Evolutionary conservation across 1,139 yeast species (phyloP), one percentile per base, ranked within the genome.

Genomic region (Yamadazyma epiphylla): DNA sequence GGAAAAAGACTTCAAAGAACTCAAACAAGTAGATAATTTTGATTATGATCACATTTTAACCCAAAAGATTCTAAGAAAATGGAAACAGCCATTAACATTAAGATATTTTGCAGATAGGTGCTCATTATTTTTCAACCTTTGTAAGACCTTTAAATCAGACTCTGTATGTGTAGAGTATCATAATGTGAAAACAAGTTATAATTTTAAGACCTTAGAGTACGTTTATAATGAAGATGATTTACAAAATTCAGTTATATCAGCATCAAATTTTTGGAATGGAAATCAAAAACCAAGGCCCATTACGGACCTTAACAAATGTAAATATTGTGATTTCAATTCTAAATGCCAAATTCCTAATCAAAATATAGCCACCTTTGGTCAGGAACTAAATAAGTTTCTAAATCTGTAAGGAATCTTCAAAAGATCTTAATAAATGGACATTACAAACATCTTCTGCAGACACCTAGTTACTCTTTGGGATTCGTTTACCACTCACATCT

Each of bases 201-300:
- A 60, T 16, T 72, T 77, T 38, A 55, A 62, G 13, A 61, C 59
- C 12, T 45, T 60, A 1, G 35, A 46, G 6, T 72, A 71, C 36
- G 30, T 49, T 3, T 74, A 62, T 42, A 56, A 65, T 30, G 44
- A 47, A 10, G 32, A 39, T 0, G 47, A 42, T 5, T 41, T 72
- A 2, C 34, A 49, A 1, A 26, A 39, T 4, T 55, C 63, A 9
- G 48, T 70, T 2, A 28, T 39, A 0, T 39, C 50, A 7, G 62
- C 79, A 4, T 40, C 70, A 28, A 42, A 48, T 11, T 73, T 77
- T 39, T 80, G 86, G 85, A 58, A 60, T 40, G 86, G 86, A 0
- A 41, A 51, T 14, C 52, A 78, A 24, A 45, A 46, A 4, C 80
- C 85, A 0, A 38, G 39, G 4, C 61, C 58, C 11, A 65, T 70